A percentile compares a stretch with the other conserved stretches of the same genome.
phyloP scores from a whole-genome alignment of 116 monocot species.

The Trichopus zeylanicus region DNA sequence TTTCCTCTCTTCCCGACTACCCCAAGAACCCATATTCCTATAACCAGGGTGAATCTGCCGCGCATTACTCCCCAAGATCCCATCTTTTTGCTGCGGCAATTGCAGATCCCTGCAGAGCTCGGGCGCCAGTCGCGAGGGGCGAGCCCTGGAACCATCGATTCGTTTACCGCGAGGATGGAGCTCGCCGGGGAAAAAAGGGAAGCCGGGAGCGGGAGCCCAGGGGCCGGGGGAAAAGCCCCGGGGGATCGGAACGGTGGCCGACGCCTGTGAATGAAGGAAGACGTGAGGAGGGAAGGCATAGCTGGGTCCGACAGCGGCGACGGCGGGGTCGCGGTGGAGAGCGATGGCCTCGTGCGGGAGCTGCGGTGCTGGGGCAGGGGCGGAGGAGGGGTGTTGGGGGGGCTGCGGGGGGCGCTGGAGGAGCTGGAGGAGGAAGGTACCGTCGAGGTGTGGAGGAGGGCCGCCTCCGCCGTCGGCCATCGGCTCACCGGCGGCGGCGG shows the following conservation, averaged over 20 bases:
- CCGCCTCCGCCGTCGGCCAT: neutral
- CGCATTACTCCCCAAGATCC: neutral
- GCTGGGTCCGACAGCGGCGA: slow-evolving; percentile 24
- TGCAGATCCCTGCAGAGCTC: neutral
- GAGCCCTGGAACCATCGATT: neutral
- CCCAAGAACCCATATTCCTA: neutral
- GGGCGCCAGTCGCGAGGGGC: neutral
- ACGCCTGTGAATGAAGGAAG: slow-evolving; percentile 9
- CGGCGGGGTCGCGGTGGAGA: slow-evolving; percentile 24
- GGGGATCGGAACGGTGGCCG: neutral
- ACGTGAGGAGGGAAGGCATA: slow-evolving; percentile 19
- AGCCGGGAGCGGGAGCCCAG: slow-evolving; percentile 1
- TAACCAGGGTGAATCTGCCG: neutral
- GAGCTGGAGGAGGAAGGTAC: slow-evolving; percentile 31
- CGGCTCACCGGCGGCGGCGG: neutral
- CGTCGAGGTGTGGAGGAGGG: slow-evolving; percentile 5
- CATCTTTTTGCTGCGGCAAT: neutral
- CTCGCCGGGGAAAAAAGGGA: neutral
- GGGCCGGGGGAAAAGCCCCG: neutral
- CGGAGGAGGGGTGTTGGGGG: neutral
- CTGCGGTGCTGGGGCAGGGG: neutral
- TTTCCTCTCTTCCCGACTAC: neutral
- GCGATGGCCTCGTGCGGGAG: neutral
- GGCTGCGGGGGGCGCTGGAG: slow-evolving; percentile 12
- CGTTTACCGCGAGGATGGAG: neutral